Base-by-base conservation (phyloP, 2,329 filamentous ascomycete genomes). In the Cryphonectria japonica region DNA sequence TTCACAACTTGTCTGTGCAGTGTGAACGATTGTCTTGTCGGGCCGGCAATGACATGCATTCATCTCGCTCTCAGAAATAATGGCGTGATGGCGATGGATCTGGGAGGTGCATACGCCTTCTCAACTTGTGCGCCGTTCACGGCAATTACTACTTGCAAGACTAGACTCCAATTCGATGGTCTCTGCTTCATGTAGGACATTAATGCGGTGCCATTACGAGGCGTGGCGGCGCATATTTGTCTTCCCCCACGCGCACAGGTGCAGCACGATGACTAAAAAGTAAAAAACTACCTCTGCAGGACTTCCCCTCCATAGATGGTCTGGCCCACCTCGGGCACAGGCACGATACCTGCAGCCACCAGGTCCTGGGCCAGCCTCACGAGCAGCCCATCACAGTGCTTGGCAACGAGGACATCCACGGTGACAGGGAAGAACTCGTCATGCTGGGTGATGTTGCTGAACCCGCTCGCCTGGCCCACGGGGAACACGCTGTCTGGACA, bases 371-470 rank as follows among this genome's bases (percentile, higher is more conserved):
- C 85, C 66, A 91, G 77, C 60, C 82, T 83, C 59, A 86, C 86
- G 37, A 91, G 75, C 80, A 90, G 82, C 0, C 86, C 86, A 78
- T 91, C 89, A 73, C 89, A 91, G 0, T 88, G 88, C 73, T 84
- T 86, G 0, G 87, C 85, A 0, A 83, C 88, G 78, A 91, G 79
- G 29, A 91, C 79, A 72, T 88, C 83, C 0, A 90, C 83, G 0
- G 86, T 85, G 0, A 91, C 88, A 0, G 89, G 89, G 46, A 90
- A 76, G 62, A 79, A 79, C 74, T 87, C 85, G 6, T 80, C 80
- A 54, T 85, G 84, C 1, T 82, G 80, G 0, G 83, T 84, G 9
- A 88, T 80, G 6, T 64, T 69, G 59, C 80, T 82, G 43, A 59
- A 69, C 5, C 76, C 76, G 1, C 75, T 72, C 0, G 82, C 76